A percentile compares a stretch with the other conserved stretches of the same genome.
phyloP scores from a whole-genome alignment of 2,329 filamentous ascomycete species.

The Pestalotiopsis sp. region DNA sequence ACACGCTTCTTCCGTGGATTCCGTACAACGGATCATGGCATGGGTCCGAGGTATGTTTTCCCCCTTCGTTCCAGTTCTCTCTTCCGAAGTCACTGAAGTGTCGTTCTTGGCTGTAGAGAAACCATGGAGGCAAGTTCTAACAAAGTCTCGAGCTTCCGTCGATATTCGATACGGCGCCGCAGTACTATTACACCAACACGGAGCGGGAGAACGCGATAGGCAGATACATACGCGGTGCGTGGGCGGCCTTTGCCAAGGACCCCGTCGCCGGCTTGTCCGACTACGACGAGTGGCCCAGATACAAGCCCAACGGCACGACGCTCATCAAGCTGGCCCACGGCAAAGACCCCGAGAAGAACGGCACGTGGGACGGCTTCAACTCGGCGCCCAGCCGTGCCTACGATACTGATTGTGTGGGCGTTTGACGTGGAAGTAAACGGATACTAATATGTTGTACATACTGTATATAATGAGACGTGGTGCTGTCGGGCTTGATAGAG shows the following conservation, averaged over 20 bases:
- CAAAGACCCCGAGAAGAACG: background rate
- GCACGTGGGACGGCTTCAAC: background rate
- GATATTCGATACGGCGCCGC: constrained; percentile 7
- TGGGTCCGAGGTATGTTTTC: constrained; percentile 48
- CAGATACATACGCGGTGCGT: constrained; percentile 14
- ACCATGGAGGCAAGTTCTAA: background rate
- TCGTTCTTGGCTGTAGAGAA: background rate
- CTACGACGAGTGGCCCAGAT: constrained; percentile 10
- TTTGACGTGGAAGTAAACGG: background rate
- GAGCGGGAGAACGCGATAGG: background rate
- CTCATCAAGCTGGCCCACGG: background rate
- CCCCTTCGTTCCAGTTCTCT: background rate
- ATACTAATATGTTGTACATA: background rate
- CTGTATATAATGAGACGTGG: background rate
- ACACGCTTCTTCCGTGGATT: constrained; percentile 38
- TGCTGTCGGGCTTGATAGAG: background rate
- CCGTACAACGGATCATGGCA: constrained; percentile 51
- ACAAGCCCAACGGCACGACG: background rate
- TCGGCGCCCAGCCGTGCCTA: background rate
- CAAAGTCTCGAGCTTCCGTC: background rate
- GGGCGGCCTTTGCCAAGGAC: constrained; percentile 15
- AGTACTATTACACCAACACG: constrained; percentile 6
- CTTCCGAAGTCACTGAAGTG: background rate
- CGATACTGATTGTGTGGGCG: background rate
- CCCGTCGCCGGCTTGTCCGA: background rate